Evolutionary conservation across 179 eudicot species (phyloP).

Genomic region (Carnegiea gigantea): DNA sequence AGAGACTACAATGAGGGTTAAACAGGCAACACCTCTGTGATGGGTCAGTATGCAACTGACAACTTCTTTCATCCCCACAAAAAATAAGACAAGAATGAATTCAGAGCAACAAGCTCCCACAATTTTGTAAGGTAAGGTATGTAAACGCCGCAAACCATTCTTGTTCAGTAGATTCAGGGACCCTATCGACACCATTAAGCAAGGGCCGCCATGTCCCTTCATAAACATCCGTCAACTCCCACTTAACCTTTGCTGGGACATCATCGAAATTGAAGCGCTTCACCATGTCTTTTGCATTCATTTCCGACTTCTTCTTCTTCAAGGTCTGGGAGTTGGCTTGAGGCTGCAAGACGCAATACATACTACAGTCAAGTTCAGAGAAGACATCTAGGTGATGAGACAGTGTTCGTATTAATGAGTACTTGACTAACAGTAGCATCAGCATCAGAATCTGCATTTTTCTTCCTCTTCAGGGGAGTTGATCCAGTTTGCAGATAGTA

Average conservation of each 20-base stretch:
- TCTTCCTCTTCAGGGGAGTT: slow-evolving; percentile 17
- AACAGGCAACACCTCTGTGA: not conserved
- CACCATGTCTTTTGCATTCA: slow-evolving; percentile 19
- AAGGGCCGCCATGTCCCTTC: slow-evolving; percentile 40
- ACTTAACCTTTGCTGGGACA: slow-evolving; percentile 40
- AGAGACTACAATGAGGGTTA: not conserved
- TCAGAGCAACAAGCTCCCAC: not conserved
- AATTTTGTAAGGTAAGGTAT: slow-evolving; percentile 33
- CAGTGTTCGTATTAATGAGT: not conserved
- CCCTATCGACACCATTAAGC: slow-evolving; percentile 29
- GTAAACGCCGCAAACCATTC: slow-evolving; percentile 51
- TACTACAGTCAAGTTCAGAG: not conserved
- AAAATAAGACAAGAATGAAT: not conserved
- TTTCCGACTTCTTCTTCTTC: slow-evolving; percentile 34
- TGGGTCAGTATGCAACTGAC: not conserved
- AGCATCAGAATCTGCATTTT: slow-evolving; percentile 31
- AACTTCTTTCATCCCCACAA: not conserved
- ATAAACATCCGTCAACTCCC: slow-evolving; percentile 41
- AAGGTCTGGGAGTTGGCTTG: slow-evolving; percentile 18
- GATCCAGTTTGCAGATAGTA: slow-evolving; percentile 37
- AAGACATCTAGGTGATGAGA: not conserved
- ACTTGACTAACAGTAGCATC: slow-evolving; percentile 34
- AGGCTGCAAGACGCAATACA: slow-evolving; percentile 29
- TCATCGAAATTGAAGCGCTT: slow-evolving; percentile 43
- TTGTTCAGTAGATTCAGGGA: slow-evolving; percentile 40